Base-by-base conservation (phyloP, 768 basidiomycete genomes). In the Naganishia antarctica region DNA sequence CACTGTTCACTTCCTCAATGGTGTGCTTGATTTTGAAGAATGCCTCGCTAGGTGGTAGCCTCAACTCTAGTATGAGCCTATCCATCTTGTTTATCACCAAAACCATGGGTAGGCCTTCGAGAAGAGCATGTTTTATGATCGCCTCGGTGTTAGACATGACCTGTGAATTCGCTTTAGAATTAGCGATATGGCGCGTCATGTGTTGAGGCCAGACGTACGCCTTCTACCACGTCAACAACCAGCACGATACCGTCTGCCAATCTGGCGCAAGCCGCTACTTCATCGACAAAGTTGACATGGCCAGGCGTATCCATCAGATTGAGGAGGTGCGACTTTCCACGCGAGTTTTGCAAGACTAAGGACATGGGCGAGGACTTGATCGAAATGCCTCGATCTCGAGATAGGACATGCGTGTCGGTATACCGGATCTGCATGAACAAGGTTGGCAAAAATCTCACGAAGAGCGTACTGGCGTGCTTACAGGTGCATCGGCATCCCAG, bases 11-110 rank as follows among this genome's bases (percentile, higher is more conserved):
- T 77, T 99, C 96, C 75, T 99, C 96, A 61, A 99, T 94, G 1
- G 93, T 97, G 76, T 98, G 94, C 78, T 91, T 94, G 69, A 99
- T 91, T 82, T 99, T 99, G 81, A 93, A 97, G 81, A 90, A 99
- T 0, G 96, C 96, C 72, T 99, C 96, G 44, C 86, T 80, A 61
- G 96, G 96, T 73, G 93, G 93, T 73, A 99, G 86, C 48, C 96
- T 86, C 63, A 99, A 82, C 79, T 99, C 96, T 61, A 99, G 85
- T 68, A 98, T 97, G 57, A 99, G 84, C 61, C 96, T 84, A 79
- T 99, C 96, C 73, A 99, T 87, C 82, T 99, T 99, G 82, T 99
- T 99, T 68, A 99, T 84, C 34, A 99, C 86, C 48, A 99, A 84
- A 8, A 89, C 91, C 67, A 92, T 87, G 81, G 89, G 88, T 72